phyloP scores from a whole-genome alignment of 192 early-diverging fungal species.

The Phlyctochytrium planicorne region DNA sequence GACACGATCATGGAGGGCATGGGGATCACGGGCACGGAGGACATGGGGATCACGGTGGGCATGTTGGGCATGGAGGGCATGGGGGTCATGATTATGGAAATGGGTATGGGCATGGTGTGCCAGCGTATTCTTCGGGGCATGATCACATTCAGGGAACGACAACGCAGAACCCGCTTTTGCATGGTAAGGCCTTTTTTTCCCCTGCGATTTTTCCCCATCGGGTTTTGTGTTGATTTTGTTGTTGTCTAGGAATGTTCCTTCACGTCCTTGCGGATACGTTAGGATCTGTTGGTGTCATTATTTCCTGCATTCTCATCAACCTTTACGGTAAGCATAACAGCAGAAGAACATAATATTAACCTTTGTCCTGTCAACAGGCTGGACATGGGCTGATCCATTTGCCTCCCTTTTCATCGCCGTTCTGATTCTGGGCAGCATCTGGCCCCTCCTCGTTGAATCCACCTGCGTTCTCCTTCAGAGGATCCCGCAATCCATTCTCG shows the following conservation, averaged over 20 bases:
- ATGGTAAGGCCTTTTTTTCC: neutral
- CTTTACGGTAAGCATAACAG: conserved; percentile 56
- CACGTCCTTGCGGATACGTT: conserved; percentile 94
- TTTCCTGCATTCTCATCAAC: conserved; percentile 87
- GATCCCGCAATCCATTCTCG: conserved; percentile 30
- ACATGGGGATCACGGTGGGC: conserved; percentile 4
- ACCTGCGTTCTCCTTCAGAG: conserved; percentile 45
- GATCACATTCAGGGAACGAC: neutral
- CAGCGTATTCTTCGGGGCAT: neutral
- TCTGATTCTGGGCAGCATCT: conserved; percentile 80
- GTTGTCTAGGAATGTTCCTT: conserved; percentile 72
- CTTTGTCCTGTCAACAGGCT: conserved; percentile 43
- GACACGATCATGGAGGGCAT: conserved; percentile 26
- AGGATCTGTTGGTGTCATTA: conserved; percentile 93
- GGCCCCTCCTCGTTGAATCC: conserved; percentile 79
- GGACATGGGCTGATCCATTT: conserved; percentile 94
- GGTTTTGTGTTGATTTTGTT: neutral
- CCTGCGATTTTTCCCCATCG: neutral
- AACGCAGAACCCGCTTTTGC: conserved; percentile 2
- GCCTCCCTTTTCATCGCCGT: conserved; percentile 89
- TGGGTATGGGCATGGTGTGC: neutral
- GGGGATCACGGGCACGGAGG: conserved; percentile 23
- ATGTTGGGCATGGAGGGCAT: conserved; percentile 13
- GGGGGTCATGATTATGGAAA: neutral
- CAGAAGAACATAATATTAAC: neutral